Base-by-base conservation (phyloP, 345 rosid species). In the Salix arbutifolia region DNA sequence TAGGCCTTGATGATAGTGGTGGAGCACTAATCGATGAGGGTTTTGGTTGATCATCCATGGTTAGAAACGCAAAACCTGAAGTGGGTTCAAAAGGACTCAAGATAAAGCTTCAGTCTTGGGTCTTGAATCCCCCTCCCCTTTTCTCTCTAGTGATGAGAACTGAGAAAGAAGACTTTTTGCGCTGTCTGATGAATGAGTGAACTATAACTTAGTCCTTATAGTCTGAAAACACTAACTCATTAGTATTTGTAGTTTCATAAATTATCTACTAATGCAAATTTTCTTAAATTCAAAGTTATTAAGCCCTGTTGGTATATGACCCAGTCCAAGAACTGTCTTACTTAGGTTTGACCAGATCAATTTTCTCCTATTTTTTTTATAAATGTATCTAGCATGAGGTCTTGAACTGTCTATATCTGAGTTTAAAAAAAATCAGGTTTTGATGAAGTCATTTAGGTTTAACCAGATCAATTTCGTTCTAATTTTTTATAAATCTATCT, bases 11-110 rank as follows among this genome's bases (percentile, higher is more conserved):
- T 7, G 17, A 17, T 6, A 66, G n/a, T 50, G 78, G 68, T 19
- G 14, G 77, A 18, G 76, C 16, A 11, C 58, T 3, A 5, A 23
- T 6, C 23, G 75, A 16, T 67, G 78, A 11, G 48, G 73, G 17
- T 70, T 52, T 25, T 25, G 73, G 17, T 23, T 37, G 28, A 58
- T 76, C n/a, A 3, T 76, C 73, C 73, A 76, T 76, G 6, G 76
- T 2, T 26, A 37, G 64, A 50, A 17, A 31, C 50, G 2, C 42
- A 3, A 65, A 21, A 8, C 60, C 60, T 53, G 23, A 1, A 21
- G 60, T 6, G 25, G 23, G 60, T 53, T 53, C n/a, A 21, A 53
- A 53, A 53, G 25, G 21, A 53, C 25, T 53, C 60, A 21, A 18
- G 23, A 53, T 19, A 53, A 53, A 53, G 23, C n/a, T 7, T 53